Evolutionary conservation across 139 green algal species (phyloP).

Genomic region (Volvox reticuliferus): DNA sequence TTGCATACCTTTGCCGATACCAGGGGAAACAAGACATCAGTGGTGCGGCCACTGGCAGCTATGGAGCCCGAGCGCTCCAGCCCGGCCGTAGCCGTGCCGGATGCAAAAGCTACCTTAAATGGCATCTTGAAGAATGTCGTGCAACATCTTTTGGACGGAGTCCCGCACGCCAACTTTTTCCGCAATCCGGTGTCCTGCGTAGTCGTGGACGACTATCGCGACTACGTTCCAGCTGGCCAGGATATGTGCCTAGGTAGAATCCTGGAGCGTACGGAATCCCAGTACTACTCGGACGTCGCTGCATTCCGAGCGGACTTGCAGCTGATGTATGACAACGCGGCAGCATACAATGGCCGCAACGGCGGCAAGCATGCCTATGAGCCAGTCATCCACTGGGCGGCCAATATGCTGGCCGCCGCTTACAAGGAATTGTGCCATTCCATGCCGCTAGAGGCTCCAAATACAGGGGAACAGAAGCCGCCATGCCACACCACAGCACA

Average conservation of each 20-base stretch:
- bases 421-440: not conserved
- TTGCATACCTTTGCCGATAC: not conserved
- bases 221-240: not conserved
- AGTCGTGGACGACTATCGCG: slow-evolving; percentile 17
- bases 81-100: not conserved
- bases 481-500: not conserved
- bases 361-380: slow-evolving; percentile 35
- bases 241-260: slow-evolving; percentile 23
- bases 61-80: slow-evolving; percentile 23
- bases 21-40: not conserved
- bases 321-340: slow-evolving; percentile 21
- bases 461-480: not conserved
- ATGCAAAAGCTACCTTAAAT: not conserved
- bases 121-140: not conserved
- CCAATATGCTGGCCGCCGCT: not conserved
- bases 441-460: not conserved
- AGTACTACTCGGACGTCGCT: not conserved
- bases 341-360: slow-evolving; percentile 42
- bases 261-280: not conserved
- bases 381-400: slow-evolving; percentile 46
- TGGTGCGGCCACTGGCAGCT: not conserved
- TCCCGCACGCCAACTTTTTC: slow-evolving; percentile 37
- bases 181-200: not conserved
- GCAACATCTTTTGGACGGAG: slow-evolving; percentile 1
- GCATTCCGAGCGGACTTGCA: slow-evolving; percentile 17